Evolutionary conservation across 108 stramenopile genomes (phyloP).

Genomic region (Chaetoceros tenuissimus): DNA sequence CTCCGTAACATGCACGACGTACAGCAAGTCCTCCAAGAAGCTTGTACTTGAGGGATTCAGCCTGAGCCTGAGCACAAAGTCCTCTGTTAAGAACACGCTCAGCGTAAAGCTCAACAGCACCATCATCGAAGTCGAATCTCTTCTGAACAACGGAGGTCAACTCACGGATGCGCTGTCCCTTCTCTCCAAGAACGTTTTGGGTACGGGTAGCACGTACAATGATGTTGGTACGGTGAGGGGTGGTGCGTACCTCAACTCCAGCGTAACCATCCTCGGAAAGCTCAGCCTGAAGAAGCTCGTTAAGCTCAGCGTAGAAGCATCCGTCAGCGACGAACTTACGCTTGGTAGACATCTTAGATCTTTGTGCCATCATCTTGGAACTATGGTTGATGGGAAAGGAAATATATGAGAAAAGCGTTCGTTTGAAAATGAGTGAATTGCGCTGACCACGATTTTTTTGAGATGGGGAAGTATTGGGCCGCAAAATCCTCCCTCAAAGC

Average conservation of each 20-base stretch:
- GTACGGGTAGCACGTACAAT: conserved; percentile 99
- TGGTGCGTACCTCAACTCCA: conserved; percentile 97
- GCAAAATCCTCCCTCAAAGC: no score
- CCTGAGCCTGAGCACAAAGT: conserved; percentile 98
- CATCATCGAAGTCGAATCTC: conserved; percentile 97
- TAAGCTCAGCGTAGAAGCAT: conserved; percentile 98
- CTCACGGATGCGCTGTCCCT: conserved; percentile 99
- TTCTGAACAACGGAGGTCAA: conserved; percentile 98
- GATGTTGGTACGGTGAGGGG: conserved; percentile 98
- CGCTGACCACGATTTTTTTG: no score
- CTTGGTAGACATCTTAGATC: conserved; percentile 92
- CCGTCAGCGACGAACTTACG: conserved; percentile 99
- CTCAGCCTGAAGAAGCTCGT: conserved; percentile 96
- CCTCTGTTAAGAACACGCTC: conserved; percentile 98
- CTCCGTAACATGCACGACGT: conserved; percentile 99
- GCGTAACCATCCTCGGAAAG: conserved; percentile 98
- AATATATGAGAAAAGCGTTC: not conserved
- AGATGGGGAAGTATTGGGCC: no score
- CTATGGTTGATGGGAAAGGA: conserved; percentile 9
- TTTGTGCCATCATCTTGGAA: conserved; percentile 30
- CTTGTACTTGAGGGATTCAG: conserved; percentile 99
- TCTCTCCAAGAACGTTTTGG: conserved; percentile 98
- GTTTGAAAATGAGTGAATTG: no score
- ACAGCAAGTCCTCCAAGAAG: conserved; percentile 98
- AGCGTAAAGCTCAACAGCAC: conserved; percentile 97